Base-by-base conservation (phyloP, 768 basidiomycete genomes). In the Suillus subaureus region DNA sequence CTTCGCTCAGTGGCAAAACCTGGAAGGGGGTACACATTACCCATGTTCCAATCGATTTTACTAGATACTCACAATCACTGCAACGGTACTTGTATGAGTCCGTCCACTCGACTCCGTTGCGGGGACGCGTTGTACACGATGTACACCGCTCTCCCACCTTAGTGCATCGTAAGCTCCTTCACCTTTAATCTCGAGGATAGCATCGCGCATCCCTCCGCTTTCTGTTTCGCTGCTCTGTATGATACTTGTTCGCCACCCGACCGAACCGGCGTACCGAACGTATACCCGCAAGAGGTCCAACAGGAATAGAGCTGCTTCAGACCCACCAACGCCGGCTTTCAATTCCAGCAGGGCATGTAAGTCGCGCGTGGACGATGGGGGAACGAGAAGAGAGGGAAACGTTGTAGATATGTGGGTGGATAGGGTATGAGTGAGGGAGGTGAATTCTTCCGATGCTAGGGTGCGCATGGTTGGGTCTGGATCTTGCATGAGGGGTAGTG, bases 81-180 rank as follows among this genome's bases (percentile, higher is more conserved):
- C 87, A 11, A 94, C 90, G 0, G 97, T 97, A 70, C 94, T 96
- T 0, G 97, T 97, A 72, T 99, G 97, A 35, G 93, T 87, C 58
- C 97, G 81, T 6, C 97, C 97, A 65, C 87, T 88, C 2, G 90
- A 81, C 70, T 98, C 97, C 4, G 96, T 99, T 11, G 88, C 88
- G 1, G 97, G 97, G 1, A 99, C 93, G 49, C 97, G 79, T 79
- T 99, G 97, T 0, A 99, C 95, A 3, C 97, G 84, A 79, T 99
- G 97, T 0, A 99, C 95, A 3, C 97, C 97, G 66, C 92, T 95
- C 77, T 99, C 97, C 89, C 91, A 96, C 43, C 89, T 80, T 62
- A 99, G 75, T 1, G 81, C 58, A 42, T 96, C 96, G 70, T 92
- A 98, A 12, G 87, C 89, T 0, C 91, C 90, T 2, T 84, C 78